Conservation (phyloP, 2,329 filamentous ascomycete species). For the Dactylonectria estremocensis region DNA sequence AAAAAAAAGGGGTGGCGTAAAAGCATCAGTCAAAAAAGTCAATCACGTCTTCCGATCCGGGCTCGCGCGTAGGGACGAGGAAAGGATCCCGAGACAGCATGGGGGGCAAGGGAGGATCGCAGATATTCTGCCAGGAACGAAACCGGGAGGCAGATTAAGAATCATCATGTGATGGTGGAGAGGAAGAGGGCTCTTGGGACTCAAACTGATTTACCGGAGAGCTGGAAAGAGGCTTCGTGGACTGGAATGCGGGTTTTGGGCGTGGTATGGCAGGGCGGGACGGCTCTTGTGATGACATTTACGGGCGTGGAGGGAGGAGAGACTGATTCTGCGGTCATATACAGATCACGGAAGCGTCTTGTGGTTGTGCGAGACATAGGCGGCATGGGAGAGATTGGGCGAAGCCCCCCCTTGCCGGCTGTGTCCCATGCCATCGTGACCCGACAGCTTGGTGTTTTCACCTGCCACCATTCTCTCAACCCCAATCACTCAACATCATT, state of each 20-base stretch:
- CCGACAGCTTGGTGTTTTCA: slow-evolving; percentile 14
- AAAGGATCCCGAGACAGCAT: background rate
- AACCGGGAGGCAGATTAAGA: background rate
- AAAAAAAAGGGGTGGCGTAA: background rate
- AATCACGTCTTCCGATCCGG: background rate
- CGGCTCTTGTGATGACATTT: background rate
- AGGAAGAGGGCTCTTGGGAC: background rate
- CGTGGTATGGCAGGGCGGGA: background rate
- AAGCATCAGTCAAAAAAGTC: background rate
- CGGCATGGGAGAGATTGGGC: background rate
- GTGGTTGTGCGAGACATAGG: background rate
- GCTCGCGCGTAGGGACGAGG: background rate
- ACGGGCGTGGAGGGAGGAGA: background rate
- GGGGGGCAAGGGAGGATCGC: background rate
- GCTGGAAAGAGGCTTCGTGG: background rate
- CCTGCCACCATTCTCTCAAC: background rate
- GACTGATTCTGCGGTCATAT: background rate
- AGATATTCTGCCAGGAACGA: background rate
- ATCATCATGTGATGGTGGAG: background rate
- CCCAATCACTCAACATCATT: background rate
- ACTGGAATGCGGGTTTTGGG: slow-evolving; percentile 7
- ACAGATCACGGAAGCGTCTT: background rate
- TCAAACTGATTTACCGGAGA: background rate
- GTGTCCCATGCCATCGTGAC: background rate
- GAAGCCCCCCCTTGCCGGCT: background rate